These are phyloP conservation scores for Auricularia sp. DNA, from an alignment of 768 basidiomycete species.

Conservation along the genomic window DNA sequence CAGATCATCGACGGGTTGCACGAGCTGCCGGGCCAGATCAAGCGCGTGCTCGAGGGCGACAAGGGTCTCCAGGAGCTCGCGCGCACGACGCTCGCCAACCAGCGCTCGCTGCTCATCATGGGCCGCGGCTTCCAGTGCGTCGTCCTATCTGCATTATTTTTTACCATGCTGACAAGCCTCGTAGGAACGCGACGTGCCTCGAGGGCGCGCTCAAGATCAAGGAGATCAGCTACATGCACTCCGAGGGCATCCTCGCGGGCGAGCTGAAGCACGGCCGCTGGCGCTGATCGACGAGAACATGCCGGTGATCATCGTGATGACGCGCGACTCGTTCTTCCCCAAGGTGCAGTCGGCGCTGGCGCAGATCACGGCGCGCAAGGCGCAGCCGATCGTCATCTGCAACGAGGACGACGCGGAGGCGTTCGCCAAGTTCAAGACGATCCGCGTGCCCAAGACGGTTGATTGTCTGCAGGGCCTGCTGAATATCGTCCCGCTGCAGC, in stretches of 20 bases:
- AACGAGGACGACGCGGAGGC: constrained; percentile 80
- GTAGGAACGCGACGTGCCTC: constrained; percentile 74
- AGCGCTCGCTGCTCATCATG: constrained; percentile 90
- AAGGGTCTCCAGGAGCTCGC: constrained; percentile 70
- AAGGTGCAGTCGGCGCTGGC: constrained; percentile 95
- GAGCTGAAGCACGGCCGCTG: constrained; percentile 96
- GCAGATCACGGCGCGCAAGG: constrained; percentile 96
- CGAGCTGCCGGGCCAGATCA: constrained; percentile 82
- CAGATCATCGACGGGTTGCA: constrained; percentile 91
- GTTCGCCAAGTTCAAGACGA: constrained; percentile 65
- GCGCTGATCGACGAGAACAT: constrained; percentile 98
- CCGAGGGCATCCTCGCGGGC: constrained; percentile 89
- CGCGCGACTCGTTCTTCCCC: constrained; percentile 93
- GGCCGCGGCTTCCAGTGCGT: constrained; percentile 92
- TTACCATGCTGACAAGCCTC: not conserved
- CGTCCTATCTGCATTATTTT: constrained; percentile 5
- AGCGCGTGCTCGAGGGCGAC: constrained; percentile 75
- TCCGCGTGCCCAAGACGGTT: constrained; percentile 89
- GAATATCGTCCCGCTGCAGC: constrained; percentile 93
- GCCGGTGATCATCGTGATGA: constrained; percentile 99
- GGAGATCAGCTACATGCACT: constrained; percentile 92
- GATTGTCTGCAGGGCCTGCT: constrained; percentile 91
- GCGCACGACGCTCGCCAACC: constrained; percentile 58
- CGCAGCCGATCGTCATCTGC: constrained; percentile 89
- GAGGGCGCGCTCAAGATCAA: constrained; percentile 99